Percentiles rank a stretch among this genome's conserved stretches.
Conservation (phyloP, 352 stramenopile genomes). For the Pythium diclinum region DNA sequence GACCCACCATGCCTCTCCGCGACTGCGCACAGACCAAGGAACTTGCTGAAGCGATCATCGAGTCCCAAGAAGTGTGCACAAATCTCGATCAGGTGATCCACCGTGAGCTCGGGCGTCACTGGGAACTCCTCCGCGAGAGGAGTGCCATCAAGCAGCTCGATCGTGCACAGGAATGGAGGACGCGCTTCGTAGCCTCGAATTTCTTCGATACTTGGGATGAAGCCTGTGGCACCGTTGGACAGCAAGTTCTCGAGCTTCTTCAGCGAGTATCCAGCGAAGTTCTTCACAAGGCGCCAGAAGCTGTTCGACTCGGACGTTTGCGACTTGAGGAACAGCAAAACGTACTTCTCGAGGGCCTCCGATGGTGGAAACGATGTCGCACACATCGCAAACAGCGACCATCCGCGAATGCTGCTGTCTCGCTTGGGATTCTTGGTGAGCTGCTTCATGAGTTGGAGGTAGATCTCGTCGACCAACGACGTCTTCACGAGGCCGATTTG, state of each 20-base stretch:
- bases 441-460: slow-evolving; percentile 93
- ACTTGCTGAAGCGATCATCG: slow-evolving; percentile 83
- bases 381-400: slow-evolving; percentile 93
- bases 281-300: slow-evolving; percentile 75
- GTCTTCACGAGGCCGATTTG: slow-evolving; percentile 87
- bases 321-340: slow-evolving; percentile 89
- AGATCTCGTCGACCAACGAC: slow-evolving; percentile 92
- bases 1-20: slow-evolving; percentile 39
- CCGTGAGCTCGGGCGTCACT: slow-evolving; percentile 91
- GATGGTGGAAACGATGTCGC: slow-evolving; percentile 90
- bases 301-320: slow-evolving; percentile 70
- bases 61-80: slow-evolving; percentile 91
- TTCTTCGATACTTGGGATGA: slow-evolving; percentile 92
- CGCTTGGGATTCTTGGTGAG: slow-evolving; percentile 90
- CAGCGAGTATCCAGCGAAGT: slow-evolving; percentile 90
- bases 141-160: slow-evolving; percentile 92
- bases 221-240: slow-evolving; percentile 85
- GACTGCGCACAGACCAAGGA: slow-evolving; percentile 58
- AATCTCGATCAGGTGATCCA: slow-evolving; percentile 89
- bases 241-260: slow-evolving; percentile 91
- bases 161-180: slow-evolving; percentile 91
- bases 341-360: slow-evolving; percentile 84
- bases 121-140: slow-evolving; percentile 90
- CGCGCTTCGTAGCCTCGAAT: slow-evolving; percentile 91
- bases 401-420: slow-evolving; percentile 89